Percentiles rank a stretch among this genome's conserved stretches.
Evolutionary conservation across 2,329 filamentous ascomycete genomes (phyloP).

Genomic region (Ophioceras dolichostomum): DNA sequence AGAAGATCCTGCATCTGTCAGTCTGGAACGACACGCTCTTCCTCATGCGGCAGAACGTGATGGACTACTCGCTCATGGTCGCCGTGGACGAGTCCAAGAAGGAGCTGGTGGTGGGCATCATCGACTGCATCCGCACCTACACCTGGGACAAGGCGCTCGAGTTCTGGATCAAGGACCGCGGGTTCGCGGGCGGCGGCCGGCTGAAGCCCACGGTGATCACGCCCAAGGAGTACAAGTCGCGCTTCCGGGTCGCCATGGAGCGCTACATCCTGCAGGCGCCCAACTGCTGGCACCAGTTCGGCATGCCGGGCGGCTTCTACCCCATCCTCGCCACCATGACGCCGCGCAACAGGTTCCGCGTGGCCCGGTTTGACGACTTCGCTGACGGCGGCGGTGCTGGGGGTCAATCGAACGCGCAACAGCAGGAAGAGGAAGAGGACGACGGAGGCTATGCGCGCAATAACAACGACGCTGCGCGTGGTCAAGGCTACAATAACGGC

Average conservation of each 20-base stretch:
- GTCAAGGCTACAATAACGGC: too few relatives aligned
- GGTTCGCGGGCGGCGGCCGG: conserved; percentile 62
- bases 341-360: not conserved
- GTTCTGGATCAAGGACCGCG: conserved; percentile 97
- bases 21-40: conserved; percentile 98
- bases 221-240: conserved; percentile 93
- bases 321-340: not conserved
- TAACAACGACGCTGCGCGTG: too few relatives aligned
- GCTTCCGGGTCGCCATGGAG: conserved; percentile 94
- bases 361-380: conserved; percentile 8
- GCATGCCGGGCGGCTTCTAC: conserved; percentile 12
- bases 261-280: conserved; percentile 62
- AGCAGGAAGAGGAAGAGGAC: too few relatives aligned
- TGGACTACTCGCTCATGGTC: conserved; percentile 99
- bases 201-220: conserved; percentile 91
- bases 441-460: too few relatives aligned
- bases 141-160: conserved; percentile 99
- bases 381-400: too few relatives aligned
- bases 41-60: conserved; percentile 87
- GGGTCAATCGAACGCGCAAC: too few relatives aligned
- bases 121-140: conserved; percentile 96
- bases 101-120: conserved; percentile 93
- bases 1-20: conserved; percentile 79
- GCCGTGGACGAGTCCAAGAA: conserved; percentile 84
- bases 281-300: conserved; percentile 65